Evolutionary conservation across 257 asterid species (phyloP), one percentile per base, ranked within the genome.

Genomic region (Rubia yunnanensis): DNA sequence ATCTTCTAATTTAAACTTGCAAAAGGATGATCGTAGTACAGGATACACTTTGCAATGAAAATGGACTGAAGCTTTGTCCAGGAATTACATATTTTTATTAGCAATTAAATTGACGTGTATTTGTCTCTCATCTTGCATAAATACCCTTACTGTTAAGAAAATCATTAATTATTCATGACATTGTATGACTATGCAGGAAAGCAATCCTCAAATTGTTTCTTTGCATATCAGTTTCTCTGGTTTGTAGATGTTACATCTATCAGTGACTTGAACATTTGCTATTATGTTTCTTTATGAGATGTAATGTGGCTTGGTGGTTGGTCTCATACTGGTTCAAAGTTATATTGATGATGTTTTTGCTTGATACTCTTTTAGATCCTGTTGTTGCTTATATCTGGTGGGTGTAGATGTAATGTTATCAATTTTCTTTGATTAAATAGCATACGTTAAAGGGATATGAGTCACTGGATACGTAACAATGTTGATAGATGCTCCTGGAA

Each of bases 131-230:
- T 41, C 20, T 41, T 41, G n/a, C n/a, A n/a, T n/a, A n/a, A n/a
- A n/a, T n/a, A n/a, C n/a, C n/a, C n/a, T n/a, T 14, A 41, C 20
- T 41, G 50, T 41, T 18, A 14, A 41, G 20, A 41, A 41, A 41
- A 15, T 41, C 50, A 41, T 39, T 39, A 39, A 10, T 10, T 10
- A 41, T 41, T 13, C 5, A 41, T 41, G 8, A 44, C 3, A 44
- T 15, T 44, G n/a, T n/a, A 55, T 36, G 39, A 31, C 65, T 7
- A 69, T 81, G 72, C 80, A 90, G 96, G 95, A 72, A 74, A 90
- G 92, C 85, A 75, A 70, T 18, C 97, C 96, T 32, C 78, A 96
- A 53, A 83, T 90, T 10, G 84, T 90, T 78, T 9, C n/a, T n/a
- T n/a, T n/a, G n/a, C 39, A 7, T 55, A 57, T 50, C 71, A 8